Conservation (phyloP, 2,329 filamentous ascomycete species). For the Fonsecaea nubica region DNA sequence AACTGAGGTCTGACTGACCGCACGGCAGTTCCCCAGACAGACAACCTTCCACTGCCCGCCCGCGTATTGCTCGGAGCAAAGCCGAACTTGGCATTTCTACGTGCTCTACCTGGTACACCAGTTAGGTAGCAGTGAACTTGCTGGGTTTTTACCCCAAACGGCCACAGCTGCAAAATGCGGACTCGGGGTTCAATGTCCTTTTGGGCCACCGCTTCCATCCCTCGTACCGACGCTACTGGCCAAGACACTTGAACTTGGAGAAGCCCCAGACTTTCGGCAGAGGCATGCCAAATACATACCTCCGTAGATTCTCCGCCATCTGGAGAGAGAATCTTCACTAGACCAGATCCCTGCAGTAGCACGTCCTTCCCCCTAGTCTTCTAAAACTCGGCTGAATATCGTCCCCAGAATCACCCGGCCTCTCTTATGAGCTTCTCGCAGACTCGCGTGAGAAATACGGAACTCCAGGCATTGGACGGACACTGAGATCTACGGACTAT, state of each 20-base stretch:
- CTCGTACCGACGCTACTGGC: background rate
- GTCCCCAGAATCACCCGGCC: background rate
- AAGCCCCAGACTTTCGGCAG: background rate
- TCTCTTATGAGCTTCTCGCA: background rate
- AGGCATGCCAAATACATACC: background rate
- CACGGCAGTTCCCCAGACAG: background rate
- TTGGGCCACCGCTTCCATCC: background rate
- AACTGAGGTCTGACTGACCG: background rate
- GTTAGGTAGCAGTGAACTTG: background rate
- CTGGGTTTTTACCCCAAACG: background rate
- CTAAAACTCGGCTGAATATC: background rate
- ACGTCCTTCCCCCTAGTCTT: background rate
- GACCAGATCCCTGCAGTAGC: background rate
- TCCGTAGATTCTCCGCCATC: background rate
- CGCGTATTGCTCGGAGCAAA: slow-evolving; percentile 16
- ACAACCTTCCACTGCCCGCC: background rate
- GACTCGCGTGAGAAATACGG: background rate
- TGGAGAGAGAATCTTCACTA: background rate
- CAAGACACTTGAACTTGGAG: background rate
- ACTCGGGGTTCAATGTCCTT: background rate
- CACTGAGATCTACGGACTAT: background rate
- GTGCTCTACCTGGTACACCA: too few species aligned
- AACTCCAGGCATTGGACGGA: background rate
- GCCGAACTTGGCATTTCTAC: slow-evolving; percentile 8
- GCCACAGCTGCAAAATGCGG: background rate